phyloP scores from a whole-genome alignment of 2,329 filamentous ascomycete genomes.

The Volutella citrinella region DNA sequence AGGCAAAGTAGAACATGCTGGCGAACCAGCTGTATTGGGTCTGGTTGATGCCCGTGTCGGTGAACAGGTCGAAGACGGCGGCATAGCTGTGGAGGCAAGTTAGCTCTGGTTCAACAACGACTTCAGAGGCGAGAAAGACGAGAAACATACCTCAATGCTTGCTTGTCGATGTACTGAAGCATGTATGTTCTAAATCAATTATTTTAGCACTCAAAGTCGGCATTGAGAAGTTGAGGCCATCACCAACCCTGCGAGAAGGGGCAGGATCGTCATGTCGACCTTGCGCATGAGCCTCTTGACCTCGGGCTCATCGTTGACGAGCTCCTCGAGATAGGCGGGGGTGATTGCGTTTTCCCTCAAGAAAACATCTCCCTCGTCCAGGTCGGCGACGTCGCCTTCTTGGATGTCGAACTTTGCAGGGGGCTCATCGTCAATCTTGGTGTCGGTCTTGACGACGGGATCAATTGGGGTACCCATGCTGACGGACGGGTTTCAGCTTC shows the following conservation, averaged over 20 bases:
- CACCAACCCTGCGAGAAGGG: slow-evolving; percentile 48
- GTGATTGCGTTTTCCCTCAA: no score
- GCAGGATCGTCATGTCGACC: slow-evolving; percentile 48
- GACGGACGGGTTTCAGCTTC: no score
- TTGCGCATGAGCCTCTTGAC: slow-evolving; percentile 36
- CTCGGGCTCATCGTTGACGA: no score
- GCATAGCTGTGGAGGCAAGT: slow-evolving; percentile 48
- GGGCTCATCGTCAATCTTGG: slow-evolving; percentile 17
- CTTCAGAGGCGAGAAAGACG: no score
- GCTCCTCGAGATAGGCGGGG: no score
- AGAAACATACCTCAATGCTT: no score
- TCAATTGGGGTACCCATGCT: not conserved
- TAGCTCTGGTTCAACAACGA: no score
- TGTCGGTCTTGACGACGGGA: slow-evolving; percentile 13
- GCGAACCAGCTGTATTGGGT: slow-evolving; percentile 50
- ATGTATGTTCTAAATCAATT: slow-evolving; percentile 45
- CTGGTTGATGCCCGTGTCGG: slow-evolving; percentile 41
- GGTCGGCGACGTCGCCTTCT: slow-evolving; percentile 17
- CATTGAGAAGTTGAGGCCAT: no score
- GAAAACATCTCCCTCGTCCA: no score
- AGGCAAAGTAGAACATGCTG: slow-evolving; percentile 53
- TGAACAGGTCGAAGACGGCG: slow-evolving; percentile 52
- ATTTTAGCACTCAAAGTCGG: no score
- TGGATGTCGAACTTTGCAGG: slow-evolving; percentile 23
- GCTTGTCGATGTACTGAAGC: slow-evolving; percentile 56